These are phyloP conservation scores for Neurospora sp. DNA, from an alignment of 495 filamentous ascomycete genomes.

Conservation along the genomic window DNA sequence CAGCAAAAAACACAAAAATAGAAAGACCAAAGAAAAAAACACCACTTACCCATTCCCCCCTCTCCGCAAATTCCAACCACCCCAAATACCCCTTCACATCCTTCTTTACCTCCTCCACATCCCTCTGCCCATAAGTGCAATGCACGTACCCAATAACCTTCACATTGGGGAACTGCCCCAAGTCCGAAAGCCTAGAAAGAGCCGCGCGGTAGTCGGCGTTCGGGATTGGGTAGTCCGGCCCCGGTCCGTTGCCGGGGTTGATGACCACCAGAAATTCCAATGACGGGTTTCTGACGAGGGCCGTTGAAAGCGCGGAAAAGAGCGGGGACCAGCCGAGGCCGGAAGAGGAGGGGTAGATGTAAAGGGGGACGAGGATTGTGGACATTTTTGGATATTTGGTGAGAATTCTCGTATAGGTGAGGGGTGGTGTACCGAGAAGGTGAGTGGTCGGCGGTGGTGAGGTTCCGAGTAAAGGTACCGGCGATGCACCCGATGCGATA, in stretches of 20 bases:
- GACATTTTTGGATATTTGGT: neutral
- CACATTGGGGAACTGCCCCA: slow-evolving; percentile 30
- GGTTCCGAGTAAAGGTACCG: neutral
- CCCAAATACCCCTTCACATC: slow-evolving; percentile 16
- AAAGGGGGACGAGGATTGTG: slow-evolving; percentile 41
- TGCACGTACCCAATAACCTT: slow-evolving; percentile 46
- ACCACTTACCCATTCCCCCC: neutral
- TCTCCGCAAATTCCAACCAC: neutral
- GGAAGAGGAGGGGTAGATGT: slow-evolving; percentile 40
- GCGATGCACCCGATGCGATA: neutral
- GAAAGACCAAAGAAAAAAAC: neutral
- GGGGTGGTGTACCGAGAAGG: neutral
- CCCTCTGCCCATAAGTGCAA: slow-evolving; percentile 38
- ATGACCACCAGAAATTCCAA: slow-evolving; percentile 44
- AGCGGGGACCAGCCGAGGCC: slow-evolving; percentile 40
- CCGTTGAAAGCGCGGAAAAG: slow-evolving; percentile 19
- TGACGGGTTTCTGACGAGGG: slow-evolving; percentile 25
- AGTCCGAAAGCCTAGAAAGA: slow-evolving; percentile 31
- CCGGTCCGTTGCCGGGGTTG: slow-evolving; percentile 48
- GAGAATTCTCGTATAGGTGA: neutral
- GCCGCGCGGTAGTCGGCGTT: slow-evolving; percentile 43
- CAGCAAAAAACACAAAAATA: neutral
- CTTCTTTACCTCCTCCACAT: slow-evolving; percentile 26
- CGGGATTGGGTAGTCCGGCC: slow-evolving; percentile 27
- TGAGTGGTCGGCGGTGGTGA: neutral